phyloP scores from a whole-genome alignment of 2,329 filamentous ascomycete genomes.

The Monilinia laxa region DNA sequence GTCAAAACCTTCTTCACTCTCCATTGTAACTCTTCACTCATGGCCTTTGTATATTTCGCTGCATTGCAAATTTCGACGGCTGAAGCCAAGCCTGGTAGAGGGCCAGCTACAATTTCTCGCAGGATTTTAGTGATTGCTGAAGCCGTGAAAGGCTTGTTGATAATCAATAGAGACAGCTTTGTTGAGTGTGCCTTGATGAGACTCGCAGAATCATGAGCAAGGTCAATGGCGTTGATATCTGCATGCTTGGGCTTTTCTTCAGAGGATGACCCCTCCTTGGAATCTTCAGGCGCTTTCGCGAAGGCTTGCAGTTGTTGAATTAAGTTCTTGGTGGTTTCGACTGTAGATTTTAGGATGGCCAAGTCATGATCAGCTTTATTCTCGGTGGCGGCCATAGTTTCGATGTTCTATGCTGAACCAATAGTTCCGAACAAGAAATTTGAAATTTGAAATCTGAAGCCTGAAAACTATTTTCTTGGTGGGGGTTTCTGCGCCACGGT shows the following conservation, averaged over 20 bases:
- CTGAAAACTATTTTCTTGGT: constrained; percentile 18
- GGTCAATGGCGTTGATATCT: constrained; percentile 57
- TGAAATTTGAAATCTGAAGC: neutral
- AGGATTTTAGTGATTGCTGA: constrained; percentile 71
- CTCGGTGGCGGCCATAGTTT: constrained; percentile 25
- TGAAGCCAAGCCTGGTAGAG: constrained; percentile 73
- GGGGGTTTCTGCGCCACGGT: constrained; percentile 8
- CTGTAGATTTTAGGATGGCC: constrained; percentile 31
- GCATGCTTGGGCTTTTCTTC: constrained; percentile 21
- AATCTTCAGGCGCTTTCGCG: constrained; percentile 5
- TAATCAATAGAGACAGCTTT: constrained; percentile 81
- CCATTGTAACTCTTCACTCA: constrained; percentile 62
- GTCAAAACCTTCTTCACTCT: constrained; percentile 59
- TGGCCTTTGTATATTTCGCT: constrained; percentile 59
- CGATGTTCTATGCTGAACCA: neutral
- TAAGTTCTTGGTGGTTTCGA: constrained; percentile 31
- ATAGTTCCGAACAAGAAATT: constrained; percentile 1
- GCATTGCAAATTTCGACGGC: constrained; percentile 65
- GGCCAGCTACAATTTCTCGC: constrained; percentile 66
- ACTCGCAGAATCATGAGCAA: constrained; percentile 69
- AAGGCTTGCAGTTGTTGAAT: constrained; percentile 35
- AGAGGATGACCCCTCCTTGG: constrained; percentile 20
- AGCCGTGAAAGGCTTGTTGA: constrained; percentile 83
- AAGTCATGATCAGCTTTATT: constrained; percentile 30
- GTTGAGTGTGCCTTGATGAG: constrained; percentile 81